Conservation (phyloP, 2,329 filamentous ascomycete genomes). For the Herpomyces periplanetae region DNA sequence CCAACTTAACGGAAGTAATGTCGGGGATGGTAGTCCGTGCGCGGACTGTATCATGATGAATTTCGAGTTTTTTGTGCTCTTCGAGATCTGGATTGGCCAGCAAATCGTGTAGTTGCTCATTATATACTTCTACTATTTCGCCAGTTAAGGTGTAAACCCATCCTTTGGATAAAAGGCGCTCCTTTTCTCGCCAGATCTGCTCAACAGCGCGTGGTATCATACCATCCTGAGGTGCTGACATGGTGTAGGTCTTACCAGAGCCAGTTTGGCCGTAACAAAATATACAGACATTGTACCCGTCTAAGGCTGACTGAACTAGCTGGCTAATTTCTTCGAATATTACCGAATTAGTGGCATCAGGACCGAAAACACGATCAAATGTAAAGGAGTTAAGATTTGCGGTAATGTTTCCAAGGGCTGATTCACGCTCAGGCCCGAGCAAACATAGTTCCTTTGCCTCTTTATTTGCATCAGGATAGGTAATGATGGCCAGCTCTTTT, state of each 20-base stretch:
- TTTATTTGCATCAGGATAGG: conserved; percentile 35
- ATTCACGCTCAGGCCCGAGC: conserved; percentile 43
- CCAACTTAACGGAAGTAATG: conserved; percentile 30
- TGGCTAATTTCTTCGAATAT: conserved; percentile 91
- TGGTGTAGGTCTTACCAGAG: conserved; percentile 81
- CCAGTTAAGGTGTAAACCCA: conserved; percentile 87
- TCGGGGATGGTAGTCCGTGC: conserved; percentile 51
- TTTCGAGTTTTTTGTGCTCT: conserved; percentile 48
- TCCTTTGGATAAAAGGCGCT: conserved; percentile 45
- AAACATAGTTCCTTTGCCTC: conserved; percentile 61
- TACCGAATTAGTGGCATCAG: conserved; percentile 32
- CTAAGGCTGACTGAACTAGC: conserved; percentile 70
- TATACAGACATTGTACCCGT: conserved; percentile 94
- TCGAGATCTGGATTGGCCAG: conserved; percentile 40
- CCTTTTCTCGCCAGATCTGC: conserved; percentile 69
- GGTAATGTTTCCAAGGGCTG: conserved; percentile 30
- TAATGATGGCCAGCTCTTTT: conserved; percentile 26
- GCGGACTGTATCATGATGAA: conserved; percentile 42
- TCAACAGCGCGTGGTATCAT: conserved; percentile 81
- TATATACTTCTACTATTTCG: conserved; percentile 88
- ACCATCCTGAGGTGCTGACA: conserved; percentile 51
- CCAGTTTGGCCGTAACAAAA: conserved; percentile 96
- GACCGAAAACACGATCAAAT: conserved; percentile 71
- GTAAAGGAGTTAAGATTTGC: conserved; percentile 50
- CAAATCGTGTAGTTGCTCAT: conserved; percentile 75